Evolutionary conservation across 176 grass and related monocot genomes (phyloP).

Genomic region (Areca catechu): DNA sequence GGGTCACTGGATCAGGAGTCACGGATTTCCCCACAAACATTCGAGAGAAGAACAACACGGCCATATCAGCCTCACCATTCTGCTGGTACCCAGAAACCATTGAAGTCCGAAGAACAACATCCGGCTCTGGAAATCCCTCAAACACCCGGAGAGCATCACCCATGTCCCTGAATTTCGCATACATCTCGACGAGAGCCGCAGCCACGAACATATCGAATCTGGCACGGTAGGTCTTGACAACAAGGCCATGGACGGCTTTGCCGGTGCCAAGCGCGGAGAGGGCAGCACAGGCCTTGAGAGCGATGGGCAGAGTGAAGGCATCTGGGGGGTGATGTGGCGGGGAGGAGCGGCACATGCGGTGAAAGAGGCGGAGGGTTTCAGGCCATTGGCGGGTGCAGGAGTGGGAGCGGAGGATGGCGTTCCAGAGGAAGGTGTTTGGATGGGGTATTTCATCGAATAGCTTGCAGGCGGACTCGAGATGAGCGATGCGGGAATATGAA

Average conservation of each 20-base stretch:
- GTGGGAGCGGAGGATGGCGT: slow-evolving; percentile 56
- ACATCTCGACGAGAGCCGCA: slow-evolving; percentile 50
- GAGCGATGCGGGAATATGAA: background rate
- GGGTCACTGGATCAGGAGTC: slow-evolving; percentile 34
- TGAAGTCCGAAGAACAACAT: slow-evolving; percentile 52
- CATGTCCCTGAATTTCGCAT: slow-evolving; percentile 46
- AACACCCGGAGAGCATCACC: slow-evolving; percentile 25
- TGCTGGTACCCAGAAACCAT: slow-evolving; percentile 50
- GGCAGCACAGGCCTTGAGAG: slow-evolving; percentile 37
- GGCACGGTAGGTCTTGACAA: slow-evolving; percentile 20
- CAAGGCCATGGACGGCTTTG: slow-evolving; percentile 35
- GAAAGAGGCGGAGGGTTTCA: slow-evolving; percentile 19
- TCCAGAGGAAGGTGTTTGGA: slow-evolving; percentile 23
- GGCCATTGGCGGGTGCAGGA: slow-evolving; percentile 32
- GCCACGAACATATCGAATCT: slow-evolving; percentile 46
- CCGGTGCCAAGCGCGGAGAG: slow-evolving; percentile 33
- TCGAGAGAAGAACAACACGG: slow-evolving; percentile 46
- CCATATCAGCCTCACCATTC: slow-evolving; percentile 38
- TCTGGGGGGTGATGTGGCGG: slow-evolving; percentile 15
- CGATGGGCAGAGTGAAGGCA: slow-evolving; percentile 35
- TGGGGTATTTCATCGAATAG: slow-evolving; percentile 1
- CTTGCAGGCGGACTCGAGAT: background rate
- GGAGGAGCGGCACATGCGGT: slow-evolving; percentile 13
- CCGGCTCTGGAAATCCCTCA: slow-evolving; percentile 31
- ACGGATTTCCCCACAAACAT: slow-evolving; percentile 24